Evolutionary conservation across 257 asterid species (phyloP).

Genomic region (Petunia secreta): DNA sequence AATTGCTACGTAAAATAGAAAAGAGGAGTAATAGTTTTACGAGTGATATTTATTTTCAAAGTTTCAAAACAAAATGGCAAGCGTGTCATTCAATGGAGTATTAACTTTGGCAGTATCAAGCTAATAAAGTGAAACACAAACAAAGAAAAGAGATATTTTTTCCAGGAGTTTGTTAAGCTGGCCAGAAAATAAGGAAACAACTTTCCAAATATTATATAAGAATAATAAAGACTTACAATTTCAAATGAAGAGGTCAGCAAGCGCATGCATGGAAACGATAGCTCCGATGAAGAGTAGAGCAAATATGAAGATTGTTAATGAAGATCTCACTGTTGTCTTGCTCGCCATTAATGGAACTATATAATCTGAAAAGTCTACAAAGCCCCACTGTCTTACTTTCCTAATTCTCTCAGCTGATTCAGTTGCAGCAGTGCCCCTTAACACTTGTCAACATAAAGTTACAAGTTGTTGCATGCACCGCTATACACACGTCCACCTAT

Average conservation of each 20-base stretch:
- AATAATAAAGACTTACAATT: conserved; percentile 45
- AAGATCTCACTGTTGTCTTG: conserved; percentile 44
- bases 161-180: background rate
- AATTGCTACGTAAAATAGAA: no score
- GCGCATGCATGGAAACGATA: conserved; percentile 63
- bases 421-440: background rate
- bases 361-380: conserved; percentile 26
- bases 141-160: background rate
- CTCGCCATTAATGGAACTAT: conserved; percentile 39
- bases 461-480: background rate
- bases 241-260: conserved; percentile 55
- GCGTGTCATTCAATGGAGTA: no score
- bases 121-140: background rate
- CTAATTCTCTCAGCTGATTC: background rate
- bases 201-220: background rate
- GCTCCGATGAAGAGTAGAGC: conserved; percentile 61
- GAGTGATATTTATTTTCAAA: no score
- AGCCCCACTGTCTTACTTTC: background rate
- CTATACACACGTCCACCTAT: background rate
- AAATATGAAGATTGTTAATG: conserved; percentile 44
- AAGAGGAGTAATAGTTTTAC: no score
- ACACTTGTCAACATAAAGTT: background rate
- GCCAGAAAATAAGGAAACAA: background rate
- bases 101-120: background rate
- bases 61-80: no score